phyloP scores from a whole-genome alignment of 2,329 filamentous ascomycete genomes.

The Claviceps lovelessii region DNA sequence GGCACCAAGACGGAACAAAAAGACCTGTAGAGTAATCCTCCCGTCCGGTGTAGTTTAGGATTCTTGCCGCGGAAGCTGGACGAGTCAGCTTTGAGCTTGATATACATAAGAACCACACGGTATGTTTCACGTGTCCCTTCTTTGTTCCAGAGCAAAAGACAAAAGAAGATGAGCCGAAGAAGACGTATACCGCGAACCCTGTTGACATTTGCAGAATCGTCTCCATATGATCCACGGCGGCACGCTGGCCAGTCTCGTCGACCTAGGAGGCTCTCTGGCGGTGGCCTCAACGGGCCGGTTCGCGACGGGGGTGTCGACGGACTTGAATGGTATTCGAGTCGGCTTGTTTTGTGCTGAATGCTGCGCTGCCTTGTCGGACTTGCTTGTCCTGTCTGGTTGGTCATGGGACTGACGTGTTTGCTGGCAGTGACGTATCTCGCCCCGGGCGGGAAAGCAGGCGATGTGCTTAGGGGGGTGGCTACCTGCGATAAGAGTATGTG shows the following conservation, averaged over 20 bases:
- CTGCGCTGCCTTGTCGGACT: too few relatives aligned
- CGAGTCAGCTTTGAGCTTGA: constrained; percentile 63
- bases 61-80: constrained; percentile 50
- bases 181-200: neutral
- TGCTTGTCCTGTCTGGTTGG: neutral
- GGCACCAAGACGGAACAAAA: neutral
- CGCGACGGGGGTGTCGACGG: constrained; percentile 50
- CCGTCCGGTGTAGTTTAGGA: constrained; percentile 41
- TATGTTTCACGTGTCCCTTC: constrained; percentile 23
- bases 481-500: constrained; percentile 45
- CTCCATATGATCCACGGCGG: constrained; percentile 65
- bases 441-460: constrained; percentile 41
- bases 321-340: constrained; percentile 38
- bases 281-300: constrained; percentile 50
- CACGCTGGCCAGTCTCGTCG: constrained; percentile 62
- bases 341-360: too few relatives aligned
- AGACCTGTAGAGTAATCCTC: neutral
- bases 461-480: constrained; percentile 41
- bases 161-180: neutral
- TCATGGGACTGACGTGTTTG: too few relatives aligned
- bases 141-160: neutral
- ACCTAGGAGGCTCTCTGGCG: constrained; percentile 49
- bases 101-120: constrained; percentile 61
- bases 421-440: constrained; percentile 46
- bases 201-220: constrained; percentile 43